Evolutionary conservation across 345 rosid genomes (phyloP).

Genomic region (Lepidium sativum): DNA sequence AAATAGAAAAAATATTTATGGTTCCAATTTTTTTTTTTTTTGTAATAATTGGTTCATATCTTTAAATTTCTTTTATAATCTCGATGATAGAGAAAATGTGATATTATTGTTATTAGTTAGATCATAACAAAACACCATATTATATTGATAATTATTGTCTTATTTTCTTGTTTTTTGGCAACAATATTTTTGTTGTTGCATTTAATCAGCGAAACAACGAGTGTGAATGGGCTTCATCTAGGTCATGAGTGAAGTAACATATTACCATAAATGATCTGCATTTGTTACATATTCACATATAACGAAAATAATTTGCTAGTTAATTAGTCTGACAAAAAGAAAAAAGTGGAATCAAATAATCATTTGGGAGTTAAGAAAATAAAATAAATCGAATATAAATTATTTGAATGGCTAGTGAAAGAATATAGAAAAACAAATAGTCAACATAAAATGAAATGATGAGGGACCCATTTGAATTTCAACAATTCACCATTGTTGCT

Average conservation of each 20-base stretch:
- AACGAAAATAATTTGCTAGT: background rate
- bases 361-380: background rate
- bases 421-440: conserved; percentile 9
- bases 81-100: no score
- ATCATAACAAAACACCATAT: no score
- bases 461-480: conserved; percentile 12
- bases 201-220: background rate
- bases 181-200: background rate
- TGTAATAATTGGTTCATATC: no score
- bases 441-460: background rate
- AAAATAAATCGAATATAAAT: background rate
- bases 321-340: background rate
- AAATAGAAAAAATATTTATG: no score
- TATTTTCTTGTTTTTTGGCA: background rate
- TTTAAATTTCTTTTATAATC: no score
- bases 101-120: no score
- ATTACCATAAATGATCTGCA: background rate
- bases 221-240: background rate
- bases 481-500: conserved; percentile 9
- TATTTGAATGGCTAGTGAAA: conserved; percentile 23
- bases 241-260: background rate
- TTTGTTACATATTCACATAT: background rate
- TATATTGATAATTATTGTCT: background rate
- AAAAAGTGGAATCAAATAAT: background rate
- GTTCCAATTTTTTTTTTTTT: no score